phyloP scores from a whole-genome alignment of 257 asterid species.

The Verbascum thapsus region DNA sequence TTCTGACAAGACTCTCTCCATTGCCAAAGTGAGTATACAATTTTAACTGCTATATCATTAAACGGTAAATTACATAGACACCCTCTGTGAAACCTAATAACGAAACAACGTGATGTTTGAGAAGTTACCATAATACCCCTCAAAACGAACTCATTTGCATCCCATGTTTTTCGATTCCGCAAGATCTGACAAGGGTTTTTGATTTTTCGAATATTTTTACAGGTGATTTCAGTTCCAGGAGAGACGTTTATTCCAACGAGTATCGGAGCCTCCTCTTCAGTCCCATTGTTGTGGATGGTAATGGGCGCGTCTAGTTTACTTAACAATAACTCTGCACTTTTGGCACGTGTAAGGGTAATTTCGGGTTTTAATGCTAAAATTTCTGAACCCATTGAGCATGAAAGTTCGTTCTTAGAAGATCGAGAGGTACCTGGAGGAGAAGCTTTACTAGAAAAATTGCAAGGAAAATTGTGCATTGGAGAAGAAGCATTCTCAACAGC shows the following conservation, averaged over 20 bases:
- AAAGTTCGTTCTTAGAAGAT: conserved; percentile 51
- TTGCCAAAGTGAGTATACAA: conserved; percentile 55
- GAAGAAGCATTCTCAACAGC: conserved; percentile 63
- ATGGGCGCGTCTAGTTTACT: conserved; percentile 72
- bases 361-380: conserved; percentile 44
- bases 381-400: conserved; percentile 35
- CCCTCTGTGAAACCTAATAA: too few species aligned
- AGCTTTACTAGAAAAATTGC: conserved; percentile 55
- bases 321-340: conserved; percentile 36
- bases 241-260: conserved; percentile 83
- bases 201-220: conserved; percentile 1
- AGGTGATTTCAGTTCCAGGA: conserved; percentile 62
- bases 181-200: too few species aligned
- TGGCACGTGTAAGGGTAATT: conserved; percentile 65
- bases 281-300: conserved; percentile 76
- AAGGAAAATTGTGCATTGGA: conserved; percentile 60
- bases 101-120: too few species aligned
- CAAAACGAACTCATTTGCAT: too few species aligned
- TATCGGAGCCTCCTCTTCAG: conserved; percentile 51
- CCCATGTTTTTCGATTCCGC: too few species aligned
- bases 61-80: too few species aligned
- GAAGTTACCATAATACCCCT: too few species aligned
- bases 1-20: conserved; percentile 54
- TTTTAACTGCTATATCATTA: background rate
- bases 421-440: conserved; percentile 64